phyloP scores from a whole-genome alignment of 2,329 filamentous ascomycete genomes.

The Claviceps fusiformis region DNA sequence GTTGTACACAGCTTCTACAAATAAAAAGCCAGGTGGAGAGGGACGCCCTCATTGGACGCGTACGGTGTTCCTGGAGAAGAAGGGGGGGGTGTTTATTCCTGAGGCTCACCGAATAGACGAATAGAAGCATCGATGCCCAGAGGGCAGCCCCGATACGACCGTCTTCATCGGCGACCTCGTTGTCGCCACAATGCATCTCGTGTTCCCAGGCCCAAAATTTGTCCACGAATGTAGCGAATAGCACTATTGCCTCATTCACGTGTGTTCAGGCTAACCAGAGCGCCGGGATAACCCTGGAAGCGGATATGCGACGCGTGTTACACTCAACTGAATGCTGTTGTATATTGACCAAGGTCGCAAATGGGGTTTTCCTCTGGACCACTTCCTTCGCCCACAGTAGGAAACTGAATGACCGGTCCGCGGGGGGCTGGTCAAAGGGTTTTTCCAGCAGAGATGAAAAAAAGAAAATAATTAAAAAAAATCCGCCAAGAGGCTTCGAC shows the following conservation, averaged over 20 bases:
- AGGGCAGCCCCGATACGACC: not conserved
- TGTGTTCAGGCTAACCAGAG: not conserved
- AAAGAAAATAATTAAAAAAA: not conserved
- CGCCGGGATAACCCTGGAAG: constrained; percentile 1
- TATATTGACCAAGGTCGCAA: not conserved
- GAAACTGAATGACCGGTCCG: not conserved
- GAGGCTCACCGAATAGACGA: not conserved
- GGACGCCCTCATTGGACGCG: not conserved
- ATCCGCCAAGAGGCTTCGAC: not conserved
- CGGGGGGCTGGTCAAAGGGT: not conserved
- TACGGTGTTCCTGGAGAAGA: too few species aligned
- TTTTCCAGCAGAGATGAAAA: not conserved
- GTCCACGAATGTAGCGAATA: not conserved
- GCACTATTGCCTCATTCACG: not conserved
- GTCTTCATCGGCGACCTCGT: not conserved
- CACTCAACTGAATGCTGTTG: not conserved
- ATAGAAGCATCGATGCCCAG: not conserved
- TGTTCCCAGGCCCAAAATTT: not conserved
- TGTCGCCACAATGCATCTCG: not conserved
- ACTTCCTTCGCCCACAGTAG: not conserved
- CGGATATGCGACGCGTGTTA: not conserved
- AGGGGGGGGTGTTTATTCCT: not conserved
- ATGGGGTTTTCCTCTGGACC: not conserved
- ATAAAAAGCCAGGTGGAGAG: not conserved
- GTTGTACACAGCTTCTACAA: not conserved